Evolutionary conservation across 768 basidiomycete genomes (phyloP).

Genomic region (Mycena haematopus): DNA sequence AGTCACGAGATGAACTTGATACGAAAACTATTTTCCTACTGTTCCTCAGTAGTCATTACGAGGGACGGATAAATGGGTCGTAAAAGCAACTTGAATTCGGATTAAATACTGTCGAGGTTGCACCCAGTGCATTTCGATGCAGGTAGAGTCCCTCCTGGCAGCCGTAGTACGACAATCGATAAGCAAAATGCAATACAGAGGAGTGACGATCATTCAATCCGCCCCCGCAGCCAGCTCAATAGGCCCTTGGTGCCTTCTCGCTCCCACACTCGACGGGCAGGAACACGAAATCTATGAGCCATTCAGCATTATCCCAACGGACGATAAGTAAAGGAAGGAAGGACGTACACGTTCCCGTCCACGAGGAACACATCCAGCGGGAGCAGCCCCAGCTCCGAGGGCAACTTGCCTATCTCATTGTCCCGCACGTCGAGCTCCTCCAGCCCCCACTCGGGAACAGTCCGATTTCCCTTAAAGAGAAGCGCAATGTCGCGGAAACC

Average conservation of each 20-base stretch:
- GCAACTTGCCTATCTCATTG: conserved; percentile 76
- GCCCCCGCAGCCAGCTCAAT: conserved; percentile 77
- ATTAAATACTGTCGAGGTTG: no score
- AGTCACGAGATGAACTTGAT: no score
- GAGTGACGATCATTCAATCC: conserved; percentile 57
- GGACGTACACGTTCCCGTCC: conserved; percentile 76
- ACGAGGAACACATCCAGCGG: conserved; percentile 84
- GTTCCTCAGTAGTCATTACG: no score
- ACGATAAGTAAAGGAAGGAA: neutral
- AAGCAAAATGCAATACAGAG: neutral
- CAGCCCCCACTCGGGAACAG: conserved; percentile 72
- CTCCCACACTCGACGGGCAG: conserved; percentile 84
- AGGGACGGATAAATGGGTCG: no score
- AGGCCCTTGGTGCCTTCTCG: conserved; percentile 85
- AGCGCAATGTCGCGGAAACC: conserved; percentile 69
- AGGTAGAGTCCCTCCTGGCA: no score
- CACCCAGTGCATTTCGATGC: no score
- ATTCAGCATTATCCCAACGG: neutral
- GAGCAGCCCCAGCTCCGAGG: conserved; percentile 72
- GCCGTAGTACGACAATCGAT: neutral
- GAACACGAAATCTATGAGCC: conserved; percentile 73
- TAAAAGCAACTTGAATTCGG: no score
- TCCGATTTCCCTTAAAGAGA: conserved; percentile 68
- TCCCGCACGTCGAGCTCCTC: conserved; percentile 86
- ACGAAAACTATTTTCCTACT: no score